Evolutionary conservation across 2,329 filamentous ascomycete species (phyloP), one percentile per base, ranked within the genome.

Genomic region (Cercospora sp.): DNA sequence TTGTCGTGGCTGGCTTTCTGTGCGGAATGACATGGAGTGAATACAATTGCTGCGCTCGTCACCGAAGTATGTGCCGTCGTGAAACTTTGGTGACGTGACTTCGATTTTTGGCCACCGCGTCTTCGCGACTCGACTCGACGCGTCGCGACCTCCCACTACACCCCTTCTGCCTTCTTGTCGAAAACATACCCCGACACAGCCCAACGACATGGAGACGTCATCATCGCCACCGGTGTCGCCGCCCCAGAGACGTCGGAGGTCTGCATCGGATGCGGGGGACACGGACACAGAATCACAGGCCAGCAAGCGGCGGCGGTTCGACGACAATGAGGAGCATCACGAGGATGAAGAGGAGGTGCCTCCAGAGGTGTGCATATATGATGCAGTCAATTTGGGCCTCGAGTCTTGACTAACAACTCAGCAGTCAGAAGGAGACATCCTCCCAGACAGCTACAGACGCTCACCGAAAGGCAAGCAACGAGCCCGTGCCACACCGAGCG

Each of bases 391-490:
- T 40, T 8, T 16, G 3, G 4, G 16, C 9, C 16, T 49, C 18
- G 24, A 9, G n/a, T 37, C 10, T 9, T 3, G 9, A 37, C 61
- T 63, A 43, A 63, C 28, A 13, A n/a, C 16, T n/a, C 10, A 10
- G 9, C 55, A 69, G 66, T 21, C 61, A 51, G 62, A 63, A 59
- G 51, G 62, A 24, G 72, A 75, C 37, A 24, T 80, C 3, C 74
- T 80, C 5, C 78, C 78, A 2, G 71, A 77, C 65, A 78, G 70
- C 74, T 80, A 75, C 65, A 74, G 76, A 45, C 74, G 76, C 69
- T 76, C 74, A 18, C 73, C 77, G 3, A 72, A 74, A 45, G 70
- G 70, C 58, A 71, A 72, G 57, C 65, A 68, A 21, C 68, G 68
- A 49, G 63, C 70, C 10, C 51, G 63, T 13, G 64, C 67, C 26